Evolutionary conservation across 2,329 filamentous ascomycete genomes (phyloP).

Genomic region (Didymella keratinophila): DNA sequence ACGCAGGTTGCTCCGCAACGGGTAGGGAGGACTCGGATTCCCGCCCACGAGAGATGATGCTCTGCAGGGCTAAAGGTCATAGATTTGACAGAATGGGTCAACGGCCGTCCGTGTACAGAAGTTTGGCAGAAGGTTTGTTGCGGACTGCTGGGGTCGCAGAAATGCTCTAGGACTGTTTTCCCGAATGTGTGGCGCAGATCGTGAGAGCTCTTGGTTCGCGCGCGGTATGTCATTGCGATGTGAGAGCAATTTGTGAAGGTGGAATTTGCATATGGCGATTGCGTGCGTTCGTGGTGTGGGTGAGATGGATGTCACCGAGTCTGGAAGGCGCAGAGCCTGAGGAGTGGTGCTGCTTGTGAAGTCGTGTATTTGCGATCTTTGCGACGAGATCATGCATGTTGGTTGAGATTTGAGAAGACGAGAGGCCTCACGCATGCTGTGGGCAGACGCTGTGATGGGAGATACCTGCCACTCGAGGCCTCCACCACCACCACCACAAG

Average conservation of each 20-base stretch:
- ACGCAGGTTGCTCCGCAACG: background rate
- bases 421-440: background rate
- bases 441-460: background rate
- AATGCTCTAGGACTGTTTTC: background rate
- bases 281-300: background rate
- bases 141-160: background rate
- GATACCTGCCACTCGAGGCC: background rate
- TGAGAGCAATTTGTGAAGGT: background rate
- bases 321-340: background rate
- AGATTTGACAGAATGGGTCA: background rate
- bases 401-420: background rate
- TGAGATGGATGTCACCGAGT: background rate
- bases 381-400: background rate
- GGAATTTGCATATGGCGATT: background rate
- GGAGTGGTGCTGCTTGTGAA: background rate
- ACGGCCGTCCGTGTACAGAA: constrained; percentile 1
- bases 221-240: background rate
- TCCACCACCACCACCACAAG: background rate
- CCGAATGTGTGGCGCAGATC: constrained; percentile 5
- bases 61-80: constrained; percentile 8
- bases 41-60: constrained; percentile 1
- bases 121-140: background rate
- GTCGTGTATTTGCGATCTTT: background rate
- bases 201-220: background rate
- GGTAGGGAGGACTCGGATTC: background rate